Evolutionary conservation across 192 early-diverging fungal genomes (phyloP).

Genomic region (Entophlyctis luteolus): DNA sequence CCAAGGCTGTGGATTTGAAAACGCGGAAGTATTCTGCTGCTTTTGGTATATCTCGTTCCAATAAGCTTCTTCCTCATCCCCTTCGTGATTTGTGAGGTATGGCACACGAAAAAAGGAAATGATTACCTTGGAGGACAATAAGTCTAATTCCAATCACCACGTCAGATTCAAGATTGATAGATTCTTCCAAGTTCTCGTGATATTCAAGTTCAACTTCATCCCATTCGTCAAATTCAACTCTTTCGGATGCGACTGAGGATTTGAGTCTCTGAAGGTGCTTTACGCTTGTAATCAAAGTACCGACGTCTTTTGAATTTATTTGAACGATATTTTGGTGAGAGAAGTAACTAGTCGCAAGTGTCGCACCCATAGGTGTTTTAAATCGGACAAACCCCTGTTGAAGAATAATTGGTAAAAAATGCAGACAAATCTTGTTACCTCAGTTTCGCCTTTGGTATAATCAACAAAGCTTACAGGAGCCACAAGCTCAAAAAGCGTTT

Average conservation of each 20-base stretch:
- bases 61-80: constrained; percentile 1
- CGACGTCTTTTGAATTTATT: constrained; percentile 24
- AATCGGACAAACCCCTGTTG: constrained; percentile 32
- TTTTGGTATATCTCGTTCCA: constrained; percentile 3
- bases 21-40: neutral
- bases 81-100: neutral
- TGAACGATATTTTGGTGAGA: constrained; percentile 28
- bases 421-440: neutral
- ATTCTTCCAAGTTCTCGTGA: neutral
- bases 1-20: no score
- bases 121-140: neutral
- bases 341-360: constrained; percentile 20
- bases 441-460: constrained; percentile 1
- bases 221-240: neutral
- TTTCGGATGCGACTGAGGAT: neutral
- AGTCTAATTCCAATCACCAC: neutral
- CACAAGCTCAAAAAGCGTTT: constrained; percentile 35
- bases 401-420: neutral
- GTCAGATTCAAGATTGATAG: no score
- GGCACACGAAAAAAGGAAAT: neutral
- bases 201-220: neutral
- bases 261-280: constrained; percentile 1
- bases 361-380: constrained; percentile 29
- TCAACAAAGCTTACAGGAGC: constrained; percentile 37
- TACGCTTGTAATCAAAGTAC: constrained; percentile 19